Conservation (phyloP, 306 rosid genomes). For the Vigna mungo region DNA sequence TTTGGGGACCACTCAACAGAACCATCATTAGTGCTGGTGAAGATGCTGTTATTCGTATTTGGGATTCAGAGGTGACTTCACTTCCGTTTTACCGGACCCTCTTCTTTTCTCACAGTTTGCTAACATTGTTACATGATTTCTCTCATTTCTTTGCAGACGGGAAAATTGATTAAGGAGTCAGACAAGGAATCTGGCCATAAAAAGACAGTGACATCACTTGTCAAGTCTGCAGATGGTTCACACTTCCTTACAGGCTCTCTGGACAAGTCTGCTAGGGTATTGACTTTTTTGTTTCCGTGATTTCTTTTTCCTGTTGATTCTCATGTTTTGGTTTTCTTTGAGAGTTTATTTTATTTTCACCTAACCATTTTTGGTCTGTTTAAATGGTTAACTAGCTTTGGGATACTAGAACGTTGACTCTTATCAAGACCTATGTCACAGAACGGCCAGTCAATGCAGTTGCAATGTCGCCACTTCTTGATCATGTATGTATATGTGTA, state of each 20-base stretch:
- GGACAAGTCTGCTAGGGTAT: conserved; percentile 90
- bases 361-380: conserved; percentile 1
- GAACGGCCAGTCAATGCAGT: conserved; percentile 99
- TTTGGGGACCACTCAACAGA: conserved; percentile 89
- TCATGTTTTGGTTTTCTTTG: not conserved
- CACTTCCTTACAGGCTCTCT: conserved; percentile 89
- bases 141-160: conserved; percentile 63
- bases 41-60: conserved; percentile 80
- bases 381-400: conserved; percentile 64
- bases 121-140: not conserved
- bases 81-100: not conserved
- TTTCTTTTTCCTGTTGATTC: not conserved
- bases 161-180: conserved; percentile 74
- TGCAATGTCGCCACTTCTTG: conserved; percentile 88
- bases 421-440: conserved; percentile 83
- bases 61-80: conserved; percentile 81
- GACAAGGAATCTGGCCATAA: conserved; percentile 86
- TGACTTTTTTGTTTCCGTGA: not conserved
- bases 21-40: conserved; percentile 93
- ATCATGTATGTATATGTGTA: conserved; percentile 71
- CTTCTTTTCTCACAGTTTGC: not conserved
- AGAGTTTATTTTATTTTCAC: not conserved
- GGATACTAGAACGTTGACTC: conserved; percentile 85
- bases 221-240: conserved; percentile 77
- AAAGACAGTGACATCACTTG: conserved; percentile 72